Evolutionary conservation across 2,329 filamentous ascomycete species (phyloP).

Genomic region (Fusarium temperatum): DNA sequence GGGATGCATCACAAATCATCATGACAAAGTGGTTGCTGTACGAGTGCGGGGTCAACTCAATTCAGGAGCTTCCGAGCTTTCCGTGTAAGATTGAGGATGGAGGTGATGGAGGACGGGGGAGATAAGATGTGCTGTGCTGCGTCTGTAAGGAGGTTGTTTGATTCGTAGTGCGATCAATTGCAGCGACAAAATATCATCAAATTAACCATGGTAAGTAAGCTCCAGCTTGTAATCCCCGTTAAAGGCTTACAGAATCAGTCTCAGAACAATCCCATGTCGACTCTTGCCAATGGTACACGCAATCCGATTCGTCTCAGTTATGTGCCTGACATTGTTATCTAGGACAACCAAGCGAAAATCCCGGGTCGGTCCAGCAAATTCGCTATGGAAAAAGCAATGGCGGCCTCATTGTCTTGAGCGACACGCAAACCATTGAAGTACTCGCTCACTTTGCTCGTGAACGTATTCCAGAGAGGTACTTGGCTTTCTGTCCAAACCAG

Average conservation of each 20-base stretch:
- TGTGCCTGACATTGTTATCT: neutral
- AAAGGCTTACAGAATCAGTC: neutral
- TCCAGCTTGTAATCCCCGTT: accelerated
- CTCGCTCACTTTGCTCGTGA: constrained; percentile 67
- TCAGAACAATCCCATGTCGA: constrained; percentile 3
- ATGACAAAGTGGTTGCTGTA: constrained; percentile 18
- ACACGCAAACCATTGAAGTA: constrained; percentile 64
- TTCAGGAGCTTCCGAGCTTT: neutral
- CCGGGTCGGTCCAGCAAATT: constrained; percentile 34
- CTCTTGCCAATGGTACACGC: constrained; percentile 22
- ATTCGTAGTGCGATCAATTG: neutral
- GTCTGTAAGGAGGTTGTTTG: neutral
- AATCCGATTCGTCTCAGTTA: neutral
- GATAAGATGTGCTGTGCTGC: neutral
- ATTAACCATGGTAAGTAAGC: neutral
- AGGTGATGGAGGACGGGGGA: neutral
- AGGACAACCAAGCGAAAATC: constrained; percentile 40
- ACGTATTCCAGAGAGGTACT: constrained; percentile 62
- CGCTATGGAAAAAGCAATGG: constrained; percentile 40
- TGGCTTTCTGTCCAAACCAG: accelerated
- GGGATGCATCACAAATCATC: constrained; percentile 3
- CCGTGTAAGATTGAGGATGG: neutral
- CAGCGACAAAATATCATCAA: neutral
- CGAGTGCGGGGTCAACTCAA: constrained; percentile 9
- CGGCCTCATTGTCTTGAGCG: constrained; percentile 57